A percentile compares a stretch with the other conserved stretches of the same genome.
Evolutionary conservation across 1,284 basidiomycete species (phyloP).

Genomic region (Ganoderma boninense): DNA sequence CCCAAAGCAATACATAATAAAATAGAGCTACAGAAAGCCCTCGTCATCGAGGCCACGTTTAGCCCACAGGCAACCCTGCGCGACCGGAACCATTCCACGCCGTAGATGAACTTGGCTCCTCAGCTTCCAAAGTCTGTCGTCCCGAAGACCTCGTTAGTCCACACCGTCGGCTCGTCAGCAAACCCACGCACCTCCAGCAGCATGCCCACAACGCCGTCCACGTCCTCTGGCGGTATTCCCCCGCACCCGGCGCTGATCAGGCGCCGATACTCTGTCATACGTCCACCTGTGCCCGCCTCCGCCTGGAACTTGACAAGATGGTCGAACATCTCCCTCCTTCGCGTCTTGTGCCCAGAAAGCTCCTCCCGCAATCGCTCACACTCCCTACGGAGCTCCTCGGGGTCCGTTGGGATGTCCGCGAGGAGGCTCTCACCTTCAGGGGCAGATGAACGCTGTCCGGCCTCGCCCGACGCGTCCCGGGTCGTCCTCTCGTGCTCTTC

Average conservation of each 20-base stretch:
- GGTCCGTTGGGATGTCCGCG: conserved; percentile 62
- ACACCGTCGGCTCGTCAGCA: neutral
- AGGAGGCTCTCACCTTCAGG: conserved; percentile 67
- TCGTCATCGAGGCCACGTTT: conserved; percentile 20
- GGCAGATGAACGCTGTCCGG: conserved; percentile 52
- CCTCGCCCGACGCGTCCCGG: conserved; percentile 64
- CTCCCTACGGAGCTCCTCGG: conserved; percentile 62
- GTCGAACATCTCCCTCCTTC: conserved; percentile 76
- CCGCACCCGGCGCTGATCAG: conserved; percentile 90
- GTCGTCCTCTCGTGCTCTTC: conserved; percentile 75
- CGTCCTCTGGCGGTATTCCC: conserved; percentile 85
- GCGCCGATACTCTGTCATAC: conserved; percentile 88
- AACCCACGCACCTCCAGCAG: conserved; percentile 75
- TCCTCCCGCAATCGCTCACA: conserved; percentile 73
- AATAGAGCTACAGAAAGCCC: conserved; percentile 25
- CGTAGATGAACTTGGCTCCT: conserved; percentile 60
- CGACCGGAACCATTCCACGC: conserved; percentile 45
- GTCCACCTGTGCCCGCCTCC: conserved; percentile 87
- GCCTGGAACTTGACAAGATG: conserved; percentile 83
- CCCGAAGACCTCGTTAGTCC: conserved; percentile 18
- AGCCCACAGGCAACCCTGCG: conserved; percentile 26
- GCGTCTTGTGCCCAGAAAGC: conserved; percentile 69
- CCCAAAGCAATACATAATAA: conserved; percentile 31
- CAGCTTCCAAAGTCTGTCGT: conserved; percentile 73
- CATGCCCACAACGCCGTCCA: conserved; percentile 86